Percentiles rank a stretch among this genome's conserved stretches.
Conservation (phyloP, 768 basidiomycete genomes). For the Dentipellis fragilis region DNA sequence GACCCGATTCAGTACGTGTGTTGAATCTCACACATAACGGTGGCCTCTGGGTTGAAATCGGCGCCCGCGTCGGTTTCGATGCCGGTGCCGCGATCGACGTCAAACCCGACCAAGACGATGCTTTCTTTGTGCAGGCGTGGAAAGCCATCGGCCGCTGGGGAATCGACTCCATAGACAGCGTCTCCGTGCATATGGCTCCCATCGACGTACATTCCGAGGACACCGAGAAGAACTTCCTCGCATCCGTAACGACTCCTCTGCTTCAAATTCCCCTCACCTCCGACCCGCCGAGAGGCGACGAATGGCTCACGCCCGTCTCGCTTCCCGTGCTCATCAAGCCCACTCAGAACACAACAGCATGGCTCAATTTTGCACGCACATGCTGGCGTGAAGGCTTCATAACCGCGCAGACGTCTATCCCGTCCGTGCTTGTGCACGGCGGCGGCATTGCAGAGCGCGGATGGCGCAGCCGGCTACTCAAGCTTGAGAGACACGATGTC, state of each 20-base stretch:
- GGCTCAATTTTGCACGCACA: slow-evolving; percentile 9
- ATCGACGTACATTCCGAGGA: slow-evolving; percentile 18
- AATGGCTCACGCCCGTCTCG: slow-evolving; percentile 11
- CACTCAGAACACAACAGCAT: slow-evolving; percentile 4
- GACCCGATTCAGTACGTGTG: slow-evolving; percentile 54
- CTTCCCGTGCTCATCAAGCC: slow-evolving; percentile 7
- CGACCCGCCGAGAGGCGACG: not conserved
- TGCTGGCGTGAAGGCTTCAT: slow-evolving; percentile 7
- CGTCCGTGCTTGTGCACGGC: slow-evolving; percentile 1
- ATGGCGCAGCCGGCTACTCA: slow-evolving; percentile 6
- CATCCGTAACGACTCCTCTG: slow-evolving; percentile 34
- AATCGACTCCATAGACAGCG: slow-evolving; percentile 41
- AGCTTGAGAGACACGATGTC: not conserved
- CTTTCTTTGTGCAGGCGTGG: slow-evolving; percentile 39
- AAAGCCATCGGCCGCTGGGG: slow-evolving; percentile 64
- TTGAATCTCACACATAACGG: slow-evolving; percentile 50
- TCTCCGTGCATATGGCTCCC: slow-evolving; percentile 45
- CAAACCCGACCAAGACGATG: slow-evolving; percentile 34
- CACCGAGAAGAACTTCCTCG: slow-evolving; percentile 28
- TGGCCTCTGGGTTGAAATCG: slow-evolving; percentile 48
- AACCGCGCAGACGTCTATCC: not conserved
- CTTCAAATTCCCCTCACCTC: slow-evolving; percentile 37
- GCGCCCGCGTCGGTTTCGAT: slow-evolving; percentile 55
- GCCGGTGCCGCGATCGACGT: slow-evolving; percentile 53
- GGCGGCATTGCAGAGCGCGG: not conserved